phyloP scores from a whole-genome alignment of 192 early-diverging fungal species.

The Endogone sp. region DNA sequence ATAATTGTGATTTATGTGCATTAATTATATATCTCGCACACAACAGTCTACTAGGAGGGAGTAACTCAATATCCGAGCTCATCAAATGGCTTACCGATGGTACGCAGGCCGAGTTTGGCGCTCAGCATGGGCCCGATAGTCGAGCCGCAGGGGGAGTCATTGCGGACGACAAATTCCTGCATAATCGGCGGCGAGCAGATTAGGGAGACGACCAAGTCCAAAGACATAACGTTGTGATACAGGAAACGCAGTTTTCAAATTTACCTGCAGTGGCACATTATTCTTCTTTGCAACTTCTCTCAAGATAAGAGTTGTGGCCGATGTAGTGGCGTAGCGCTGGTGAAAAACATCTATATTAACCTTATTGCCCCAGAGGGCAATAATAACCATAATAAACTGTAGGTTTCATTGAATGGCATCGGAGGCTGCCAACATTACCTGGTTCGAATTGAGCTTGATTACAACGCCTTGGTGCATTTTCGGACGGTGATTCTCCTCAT shows the following conservation, averaged over 20 bases:
- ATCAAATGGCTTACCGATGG: constrained; percentile 61
- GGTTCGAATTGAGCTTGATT: constrained; percentile 97
- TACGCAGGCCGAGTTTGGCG: constrained; percentile 90
- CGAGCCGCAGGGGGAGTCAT: constrained; percentile 92
- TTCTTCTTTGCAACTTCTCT: constrained; percentile 75
- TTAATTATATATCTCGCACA: not conserved
- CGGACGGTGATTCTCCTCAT: constrained; percentile 92
- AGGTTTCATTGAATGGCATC: no score
- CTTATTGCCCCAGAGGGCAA: no score
- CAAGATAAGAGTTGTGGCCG: constrained; percentile 66
- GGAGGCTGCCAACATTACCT: constrained; percentile 44
- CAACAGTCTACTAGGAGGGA: not conserved
- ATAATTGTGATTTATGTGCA: not conserved
- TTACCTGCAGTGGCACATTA: constrained; percentile 77
- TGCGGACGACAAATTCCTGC: constrained; percentile 80
- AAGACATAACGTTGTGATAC: no score
- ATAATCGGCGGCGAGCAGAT: not conserved
- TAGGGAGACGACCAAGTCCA: no score
- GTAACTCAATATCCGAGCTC: not conserved
- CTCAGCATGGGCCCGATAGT: constrained; percentile 98
- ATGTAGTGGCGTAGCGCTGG: constrained; percentile 72
- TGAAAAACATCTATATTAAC: not conserved
- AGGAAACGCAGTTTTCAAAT: no score
- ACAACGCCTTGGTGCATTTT: constrained; percentile 91
- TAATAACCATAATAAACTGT: no score